These are phyloP conservation scores for Davidsoniella eucalypti DNA, from an alignment of 2,329 filamentous ascomycete species.

Conservation along the genomic window DNA sequence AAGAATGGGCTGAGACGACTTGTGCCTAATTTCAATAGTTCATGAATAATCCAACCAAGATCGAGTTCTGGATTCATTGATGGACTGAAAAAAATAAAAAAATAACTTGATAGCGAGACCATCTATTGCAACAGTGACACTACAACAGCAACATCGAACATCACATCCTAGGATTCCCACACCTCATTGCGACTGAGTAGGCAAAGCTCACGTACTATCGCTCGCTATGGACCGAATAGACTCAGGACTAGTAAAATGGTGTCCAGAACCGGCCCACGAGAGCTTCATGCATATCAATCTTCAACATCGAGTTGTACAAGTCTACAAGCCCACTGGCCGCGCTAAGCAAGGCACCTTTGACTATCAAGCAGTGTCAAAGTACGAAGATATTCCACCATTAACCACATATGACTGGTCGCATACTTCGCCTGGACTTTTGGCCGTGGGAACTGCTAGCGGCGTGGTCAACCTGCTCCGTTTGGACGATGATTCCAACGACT, in stretches of 20 bases:
- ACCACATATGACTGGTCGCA: constrained; percentile 54
- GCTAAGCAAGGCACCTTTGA: constrained; percentile 41
- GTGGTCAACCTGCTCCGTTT: constrained; percentile 60
- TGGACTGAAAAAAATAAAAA: too few relatives aligned
- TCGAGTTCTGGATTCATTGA: too few relatives aligned
- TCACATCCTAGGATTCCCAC: not conserved
- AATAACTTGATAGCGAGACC: too few relatives aligned
- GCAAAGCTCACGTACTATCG: not conserved
- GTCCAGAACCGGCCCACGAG: constrained; percentile 39
- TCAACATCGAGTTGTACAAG: constrained; percentile 44
- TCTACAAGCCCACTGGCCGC: constrained; percentile 45
- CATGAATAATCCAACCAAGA: too few relatives aligned
- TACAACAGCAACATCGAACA: too few relatives aligned
- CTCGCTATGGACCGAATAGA: constrained; percentile 40
- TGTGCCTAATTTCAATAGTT: too few relatives aligned
- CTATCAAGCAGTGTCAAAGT: constrained; percentile 37
- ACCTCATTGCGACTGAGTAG: not conserved
- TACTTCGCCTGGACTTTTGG: constrained; percentile 46
- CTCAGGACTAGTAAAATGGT: constrained; percentile 50
- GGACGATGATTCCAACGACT: constrained; percentile 50
- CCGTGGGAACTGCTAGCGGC: constrained; percentile 58
- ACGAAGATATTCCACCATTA: constrained; percentile 46
- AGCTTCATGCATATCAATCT: constrained; percentile 50
- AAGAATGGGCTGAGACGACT: too few relatives aligned
- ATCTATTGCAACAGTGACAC: too few relatives aligned